Percentiles rank a stretch among this genome's conserved stretches.
Conservation (phyloP, 441 rosid species). For the Eruca vesicaria region DNA sequence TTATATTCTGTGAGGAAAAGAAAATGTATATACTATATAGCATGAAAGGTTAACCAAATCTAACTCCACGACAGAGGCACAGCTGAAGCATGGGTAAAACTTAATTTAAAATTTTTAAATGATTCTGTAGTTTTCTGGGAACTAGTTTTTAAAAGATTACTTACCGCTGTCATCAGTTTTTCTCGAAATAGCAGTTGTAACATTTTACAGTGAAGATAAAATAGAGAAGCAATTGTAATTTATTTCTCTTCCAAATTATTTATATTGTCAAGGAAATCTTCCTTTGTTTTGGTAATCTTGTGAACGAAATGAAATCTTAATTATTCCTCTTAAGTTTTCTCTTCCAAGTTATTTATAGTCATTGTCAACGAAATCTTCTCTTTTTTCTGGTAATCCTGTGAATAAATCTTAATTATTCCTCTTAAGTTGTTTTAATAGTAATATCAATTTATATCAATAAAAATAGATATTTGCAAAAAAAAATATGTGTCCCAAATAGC, state of each 20-base stretch:
- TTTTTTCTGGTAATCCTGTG: too few relatives aligned
- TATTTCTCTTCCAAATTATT: not conserved
- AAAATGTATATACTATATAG: not conserved
- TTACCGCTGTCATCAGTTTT: constrained; percentile 18
- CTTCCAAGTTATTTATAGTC: not conserved
- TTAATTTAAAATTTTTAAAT: not conserved
- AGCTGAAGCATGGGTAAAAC: constrained; percentile 29
- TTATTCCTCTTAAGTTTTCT: not conserved
- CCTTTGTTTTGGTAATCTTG: too few relatives aligned
- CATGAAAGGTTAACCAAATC: not conserved
- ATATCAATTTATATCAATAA: too few relatives aligned
- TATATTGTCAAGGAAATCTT: not conserved
- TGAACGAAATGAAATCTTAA: too few relatives aligned
- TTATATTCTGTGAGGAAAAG: not conserved
- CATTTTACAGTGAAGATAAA: not conserved
- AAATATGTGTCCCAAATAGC: too few relatives aligned
- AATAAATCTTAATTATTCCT: too few relatives aligned
- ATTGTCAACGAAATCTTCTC: too few relatives aligned
- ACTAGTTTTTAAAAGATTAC: not conserved
- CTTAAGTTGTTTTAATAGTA: too few relatives aligned
- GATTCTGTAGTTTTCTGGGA: too few relatives aligned
- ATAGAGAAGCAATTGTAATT: not conserved
- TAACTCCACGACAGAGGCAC: constrained; percentile 28
- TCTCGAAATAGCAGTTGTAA: not conserved
- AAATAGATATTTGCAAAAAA: too few relatives aligned